Conservation (phyloP, 2,329 filamentous ascomycete species). For the Sporothrix schenckii region DNA sequence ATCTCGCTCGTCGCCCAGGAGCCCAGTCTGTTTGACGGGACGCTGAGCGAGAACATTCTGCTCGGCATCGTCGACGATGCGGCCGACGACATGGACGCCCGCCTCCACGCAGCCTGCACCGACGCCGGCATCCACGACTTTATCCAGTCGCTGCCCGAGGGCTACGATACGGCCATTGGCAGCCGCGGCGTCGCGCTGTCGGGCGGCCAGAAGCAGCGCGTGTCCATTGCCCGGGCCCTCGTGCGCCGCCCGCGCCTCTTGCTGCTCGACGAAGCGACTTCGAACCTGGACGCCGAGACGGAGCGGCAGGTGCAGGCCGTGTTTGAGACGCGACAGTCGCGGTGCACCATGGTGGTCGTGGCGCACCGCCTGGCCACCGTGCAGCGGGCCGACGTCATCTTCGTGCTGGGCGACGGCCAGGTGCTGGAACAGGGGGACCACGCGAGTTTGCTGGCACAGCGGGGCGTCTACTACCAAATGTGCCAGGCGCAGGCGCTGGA, state of each 20-base stretch:
- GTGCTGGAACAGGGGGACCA: slow-evolving; percentile 67
- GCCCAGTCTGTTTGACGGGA: slow-evolving; percentile 59
- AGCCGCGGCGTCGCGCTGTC: slow-evolving; percentile 34
- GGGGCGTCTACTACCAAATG: slow-evolving; percentile 57
- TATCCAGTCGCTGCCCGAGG: slow-evolving; percentile 61
- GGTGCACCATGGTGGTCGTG: slow-evolving; percentile 66
- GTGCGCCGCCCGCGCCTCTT: slow-evolving; percentile 32
- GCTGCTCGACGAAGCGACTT: slow-evolving; percentile 36
- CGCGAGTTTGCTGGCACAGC: slow-evolving; percentile 50
- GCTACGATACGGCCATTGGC: slow-evolving; percentile 34
- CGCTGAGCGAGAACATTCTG: slow-evolving; percentile 43
- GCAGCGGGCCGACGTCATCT: slow-evolving; percentile 69
- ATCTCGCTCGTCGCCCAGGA: slow-evolving; percentile 64
- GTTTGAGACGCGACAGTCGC: slow-evolving; percentile 40
- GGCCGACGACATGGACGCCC: slow-evolving; percentile 48
- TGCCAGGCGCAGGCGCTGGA: slow-evolving; percentile 36
- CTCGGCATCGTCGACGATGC: slow-evolving; percentile 37
- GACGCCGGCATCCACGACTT: slow-evolving; percentile 73
- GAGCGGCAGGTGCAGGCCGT: slow-evolving; percentile 35
- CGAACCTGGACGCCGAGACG: slow-evolving; percentile 35
- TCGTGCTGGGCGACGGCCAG: slow-evolving; percentile 66
- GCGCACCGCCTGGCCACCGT: slow-evolving; percentile 69
- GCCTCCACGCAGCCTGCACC: slow-evolving; percentile 55
- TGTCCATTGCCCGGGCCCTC: slow-evolving; percentile 35
- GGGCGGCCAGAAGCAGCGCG: slow-evolving; percentile 36